Evolutionary conservation across 2,329 filamentous ascomycete species (phyloP).

Genomic region (Tolypocladium pustulatum): DNA sequence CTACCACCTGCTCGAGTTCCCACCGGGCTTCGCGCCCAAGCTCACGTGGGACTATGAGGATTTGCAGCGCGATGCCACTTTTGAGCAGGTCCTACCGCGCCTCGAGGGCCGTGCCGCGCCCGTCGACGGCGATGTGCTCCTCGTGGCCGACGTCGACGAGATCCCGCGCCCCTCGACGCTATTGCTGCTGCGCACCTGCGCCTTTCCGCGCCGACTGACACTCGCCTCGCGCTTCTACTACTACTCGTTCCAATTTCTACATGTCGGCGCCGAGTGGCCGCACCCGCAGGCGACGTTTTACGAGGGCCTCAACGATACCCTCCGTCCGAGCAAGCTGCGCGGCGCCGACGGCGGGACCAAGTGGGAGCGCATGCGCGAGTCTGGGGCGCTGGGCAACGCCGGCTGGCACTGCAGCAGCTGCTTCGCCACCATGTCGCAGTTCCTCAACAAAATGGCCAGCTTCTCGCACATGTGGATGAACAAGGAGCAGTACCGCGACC

Average conservation of each 20-base stretch:
- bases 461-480: slow-evolving; percentile 48
- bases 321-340: slow-evolving; percentile 43
- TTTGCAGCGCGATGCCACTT: slow-evolving; percentile 45
- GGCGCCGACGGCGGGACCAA: slow-evolving; percentile 31
- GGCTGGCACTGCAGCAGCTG: slow-evolving; percentile 55
- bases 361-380: slow-evolving; percentile 28
- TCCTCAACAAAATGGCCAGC: slow-evolving; percentile 44
- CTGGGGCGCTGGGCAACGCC: slow-evolving; percentile 35
- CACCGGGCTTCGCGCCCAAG: slow-evolving; percentile 24
- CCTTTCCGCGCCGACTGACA: slow-evolving; percentile 41
- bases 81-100: slow-evolving; percentile 42
- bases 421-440: slow-evolving; percentile 44
- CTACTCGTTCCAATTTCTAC: slow-evolving; percentile 45
- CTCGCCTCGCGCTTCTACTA: slow-evolving; percentile 44
- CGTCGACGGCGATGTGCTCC: slow-evolving; percentile 39
- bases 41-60: slow-evolving; percentile 40
- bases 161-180: slow-evolving; percentile 42
- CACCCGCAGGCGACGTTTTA: slow-evolving; percentile 52
- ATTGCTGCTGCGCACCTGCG: slow-evolving; percentile 36
- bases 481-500: slow-evolving; percentile 33
- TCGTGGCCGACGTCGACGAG: slow-evolving; percentile 54
- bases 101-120: slow-evolving; percentile 32
- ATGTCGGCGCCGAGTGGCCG: slow-evolving; percentile 31
- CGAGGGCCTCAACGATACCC: slow-evolving; percentile 25
- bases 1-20: slow-evolving; percentile 41